Conservation (phyloP, 2,329 filamentous ascomycete species). For the Cordyceps pruinosa region DNA sequence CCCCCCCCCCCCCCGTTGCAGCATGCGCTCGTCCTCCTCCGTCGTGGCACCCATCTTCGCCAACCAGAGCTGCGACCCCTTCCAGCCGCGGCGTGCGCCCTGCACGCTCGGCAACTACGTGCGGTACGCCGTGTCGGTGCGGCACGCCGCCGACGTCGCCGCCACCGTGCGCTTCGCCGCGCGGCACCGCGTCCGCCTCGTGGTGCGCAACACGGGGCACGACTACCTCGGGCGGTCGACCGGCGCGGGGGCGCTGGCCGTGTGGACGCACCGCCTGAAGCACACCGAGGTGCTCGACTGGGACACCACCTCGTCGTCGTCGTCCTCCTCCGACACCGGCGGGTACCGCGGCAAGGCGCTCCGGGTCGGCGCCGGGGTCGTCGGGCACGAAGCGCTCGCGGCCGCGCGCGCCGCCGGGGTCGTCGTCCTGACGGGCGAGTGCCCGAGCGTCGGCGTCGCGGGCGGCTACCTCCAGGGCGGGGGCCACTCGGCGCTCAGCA, state of each 20-base stretch:
- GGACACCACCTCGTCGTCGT: constrained; percentile 19
- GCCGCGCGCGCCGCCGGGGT: constrained; percentile 27
- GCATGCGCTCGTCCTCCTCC: constrained; percentile 14
- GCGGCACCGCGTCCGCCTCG: constrained; percentile 36
- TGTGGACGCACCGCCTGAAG: constrained; percentile 44
- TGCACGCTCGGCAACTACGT: constrained; percentile 37
- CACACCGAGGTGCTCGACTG: constrained; percentile 27
- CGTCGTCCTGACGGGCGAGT: constrained; percentile 38
- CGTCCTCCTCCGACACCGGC: too few relatives aligned
- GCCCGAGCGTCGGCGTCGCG: constrained; percentile 42
- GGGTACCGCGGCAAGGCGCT: constrained; percentile 43
- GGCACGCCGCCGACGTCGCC: constrained; percentile 19
- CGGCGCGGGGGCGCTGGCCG: constrained; percentile 39
- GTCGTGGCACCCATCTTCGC: constrained; percentile 28
- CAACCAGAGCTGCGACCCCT: constrained; percentile 24
- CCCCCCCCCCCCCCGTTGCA: too few relatives aligned
- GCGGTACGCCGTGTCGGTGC: constrained; percentile 29
- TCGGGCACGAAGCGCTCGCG: constrained; percentile 36
- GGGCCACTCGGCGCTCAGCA: constrained; percentile 44
- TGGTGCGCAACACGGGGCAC: constrained; percentile 44
- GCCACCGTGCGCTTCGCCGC: constrained; percentile 28
- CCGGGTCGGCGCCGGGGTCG: constrained; percentile 43
- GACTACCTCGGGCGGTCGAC: constrained; percentile 46
- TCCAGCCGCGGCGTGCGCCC: constrained; percentile 27
- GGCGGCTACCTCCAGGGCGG: constrained; percentile 53